A percentile compares a stretch with the other conserved stretches of the same genome.
phyloP scores from a whole-genome alignment of 1,139 yeast genomes.

The Sugiyamaella sp. region DNA sequence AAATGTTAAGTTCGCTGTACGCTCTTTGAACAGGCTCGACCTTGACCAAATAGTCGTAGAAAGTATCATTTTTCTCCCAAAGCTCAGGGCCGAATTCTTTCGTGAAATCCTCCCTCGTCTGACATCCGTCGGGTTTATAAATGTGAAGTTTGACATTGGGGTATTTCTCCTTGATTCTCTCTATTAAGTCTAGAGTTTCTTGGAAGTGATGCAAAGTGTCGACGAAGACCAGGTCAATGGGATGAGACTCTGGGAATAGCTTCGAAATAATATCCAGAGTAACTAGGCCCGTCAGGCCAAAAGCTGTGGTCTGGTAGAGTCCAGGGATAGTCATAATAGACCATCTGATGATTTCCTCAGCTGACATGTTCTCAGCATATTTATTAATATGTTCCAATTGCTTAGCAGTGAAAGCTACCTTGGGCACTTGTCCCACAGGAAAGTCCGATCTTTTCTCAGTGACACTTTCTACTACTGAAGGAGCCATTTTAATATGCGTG shows the following conservation, averaged over 20 bases:
- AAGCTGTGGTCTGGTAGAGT: slow-evolving; percentile 89
- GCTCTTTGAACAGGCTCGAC: slow-evolving; percentile 94
- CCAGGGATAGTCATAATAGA: slow-evolving; percentile 78
- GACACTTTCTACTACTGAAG: slow-evolving; percentile 11
- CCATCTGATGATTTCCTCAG: slow-evolving; percentile 82
- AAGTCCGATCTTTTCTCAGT: background rate
- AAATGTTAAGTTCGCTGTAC: slow-evolving; percentile 66
- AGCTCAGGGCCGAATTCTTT: slow-evolving; percentile 68
- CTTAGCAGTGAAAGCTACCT: slow-evolving; percentile 24
- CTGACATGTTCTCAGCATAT: slow-evolving; percentile 57
- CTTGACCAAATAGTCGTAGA: slow-evolving; percentile 84
- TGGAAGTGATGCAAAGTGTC: slow-evolving; percentile 94
- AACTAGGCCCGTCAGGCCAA: slow-evolving; percentile 90
- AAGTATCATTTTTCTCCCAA: slow-evolving; percentile 82
- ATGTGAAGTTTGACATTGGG: slow-evolving; percentile 57
- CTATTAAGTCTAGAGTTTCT: slow-evolving; percentile 81
- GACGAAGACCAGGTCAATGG: slow-evolving; percentile 77
- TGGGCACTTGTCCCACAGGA: background rate
- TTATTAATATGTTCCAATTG: slow-evolving; percentile 53
- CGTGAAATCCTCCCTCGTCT: slow-evolving; percentile 66
- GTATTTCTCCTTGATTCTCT: slow-evolving; percentile 59
- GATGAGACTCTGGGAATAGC: slow-evolving; percentile 45
- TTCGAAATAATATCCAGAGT: slow-evolving; percentile 83
- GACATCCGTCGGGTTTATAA: slow-evolving; percentile 63
- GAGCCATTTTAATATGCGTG: slow-evolving; percentile 3